Evolutionary conservation across 2,329 filamentous ascomycete species (phyloP).

Genomic region (Pezicula radicicola): DNA sequence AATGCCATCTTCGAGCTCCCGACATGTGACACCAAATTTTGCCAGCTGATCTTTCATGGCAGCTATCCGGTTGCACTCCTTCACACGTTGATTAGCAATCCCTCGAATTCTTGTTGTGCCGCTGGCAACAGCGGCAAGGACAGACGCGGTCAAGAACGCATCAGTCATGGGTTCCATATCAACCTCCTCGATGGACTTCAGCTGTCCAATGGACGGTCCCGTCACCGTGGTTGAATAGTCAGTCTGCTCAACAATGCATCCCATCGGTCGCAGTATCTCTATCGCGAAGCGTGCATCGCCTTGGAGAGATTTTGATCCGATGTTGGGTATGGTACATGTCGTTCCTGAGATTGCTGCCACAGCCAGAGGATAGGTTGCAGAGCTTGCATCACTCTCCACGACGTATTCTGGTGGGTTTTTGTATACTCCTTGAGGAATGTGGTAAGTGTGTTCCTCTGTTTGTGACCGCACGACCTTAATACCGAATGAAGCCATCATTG

Average conservation of each 20-base stretch:
- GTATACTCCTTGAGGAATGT: constrained; percentile 84
- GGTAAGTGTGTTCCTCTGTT: constrained; percentile 84
- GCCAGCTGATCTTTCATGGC: constrained; percentile 94
- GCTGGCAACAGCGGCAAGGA: constrained; percentile 83
- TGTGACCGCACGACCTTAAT: constrained; percentile 73
- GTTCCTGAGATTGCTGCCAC: constrained; percentile 94
- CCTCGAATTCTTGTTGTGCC: constrained; percentile 85
- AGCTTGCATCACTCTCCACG: constrained; percentile 96
- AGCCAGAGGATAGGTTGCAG: constrained; percentile 91
- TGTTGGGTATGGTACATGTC: constrained; percentile 94
- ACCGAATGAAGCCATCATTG: constrained; percentile 95
- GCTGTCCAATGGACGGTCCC: constrained; percentile 70
- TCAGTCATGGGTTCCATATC: constrained; percentile 99
- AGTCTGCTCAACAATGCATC: constrained; percentile 84
- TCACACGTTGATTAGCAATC: constrained; percentile 96
- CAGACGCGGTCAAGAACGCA: constrained; percentile 92
- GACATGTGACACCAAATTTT: constrained; percentile 86
- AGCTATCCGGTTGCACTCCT: constrained; percentile 94
- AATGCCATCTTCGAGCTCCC: constrained; percentile 93
- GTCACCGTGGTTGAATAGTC: constrained; percentile 87
- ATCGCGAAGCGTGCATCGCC: constrained; percentile 93
- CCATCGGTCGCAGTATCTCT: constrained; percentile 89
- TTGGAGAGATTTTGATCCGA: constrained; percentile 87
- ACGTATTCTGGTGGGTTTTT: constrained; percentile 81
- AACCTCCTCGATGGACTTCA: constrained; percentile 76